Evolutionary conservation across 148 eudicot species (phyloP), one percentile per base, ranked within the genome.

Genomic region (Gaultheria prostrata): DNA sequence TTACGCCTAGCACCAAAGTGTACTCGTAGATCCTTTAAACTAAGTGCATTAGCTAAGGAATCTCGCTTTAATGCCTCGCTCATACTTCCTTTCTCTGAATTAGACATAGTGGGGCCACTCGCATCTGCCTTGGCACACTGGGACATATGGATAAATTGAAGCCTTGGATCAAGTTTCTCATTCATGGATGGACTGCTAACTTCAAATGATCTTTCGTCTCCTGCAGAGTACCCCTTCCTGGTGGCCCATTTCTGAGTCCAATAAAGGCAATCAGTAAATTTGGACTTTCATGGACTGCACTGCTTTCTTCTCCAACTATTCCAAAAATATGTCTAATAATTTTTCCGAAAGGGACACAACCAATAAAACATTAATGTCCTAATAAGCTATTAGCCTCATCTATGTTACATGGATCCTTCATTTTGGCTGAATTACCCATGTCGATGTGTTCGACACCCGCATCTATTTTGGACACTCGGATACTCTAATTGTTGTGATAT

Each of bases 241-340:
- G 93, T 90, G 54, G 77, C 87, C 79, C 91, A 88, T 72, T 91
- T 79, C 28, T 45, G 91, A 87, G 63, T 91, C 85, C 61, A 93
- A 59, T 89, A 92, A 80, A 1, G 56, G 75, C n/a, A 48, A 48
- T 48, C 11, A 48, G 11, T 48, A 8, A 48, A 56, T 1, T 56
- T 56, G 61, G 61, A 18, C 61, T 18, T 6, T 18, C 18, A 56
- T 0, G 61, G 61, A 56, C 5, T 56, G 9, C 6, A 53, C 6
- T 53, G 57, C 57, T 53, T 53, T 18, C n/a, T 56, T 18, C 18
- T 56, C 2, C 2, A 8, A 56, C 8, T 56, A 39, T 39, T 39
- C 43, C 3, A 39, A 39, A 39, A 39, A 14, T 51, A 51, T 13
- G 12, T 51, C 56, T 2, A 51, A 51, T 9, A 10, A 8, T 11